These are phyloP conservation scores for Ramaria rubella DNA, from an alignment of 768 basidiomycete species.

Conservation along the genomic window DNA sequence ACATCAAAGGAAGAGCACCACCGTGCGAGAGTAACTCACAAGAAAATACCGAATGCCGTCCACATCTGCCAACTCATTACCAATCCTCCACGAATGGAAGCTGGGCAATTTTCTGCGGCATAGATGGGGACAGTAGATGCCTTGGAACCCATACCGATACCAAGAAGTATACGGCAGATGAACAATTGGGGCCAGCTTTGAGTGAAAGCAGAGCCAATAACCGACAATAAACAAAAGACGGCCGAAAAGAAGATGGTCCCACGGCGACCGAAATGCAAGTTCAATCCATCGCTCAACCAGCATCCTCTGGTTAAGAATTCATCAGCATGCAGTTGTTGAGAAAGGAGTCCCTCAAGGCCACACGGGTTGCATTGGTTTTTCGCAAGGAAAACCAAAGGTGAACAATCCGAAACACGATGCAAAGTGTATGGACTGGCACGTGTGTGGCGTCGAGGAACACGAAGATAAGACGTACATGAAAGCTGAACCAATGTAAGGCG, in stretches of 20 bases:
- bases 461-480: slow-evolving; percentile 15
- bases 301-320: slow-evolving; percentile 11
- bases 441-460: neutral
- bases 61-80: slow-evolving; percentile 36
- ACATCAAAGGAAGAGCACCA: neutral
- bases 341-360: neutral
- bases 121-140: slow-evolving; percentile 57
- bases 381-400: too few relatives aligned
- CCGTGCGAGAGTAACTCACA: slow-evolving; percentile 7
- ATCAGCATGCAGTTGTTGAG: neutral
- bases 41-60: slow-evolving; percentile 33
- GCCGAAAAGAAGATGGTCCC: slow-evolving; percentile 33
- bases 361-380: too few relatives aligned
- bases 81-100: slow-evolving; percentile 31
- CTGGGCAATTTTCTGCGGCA: slow-evolving; percentile 43
- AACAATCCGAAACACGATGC: too few relatives aligned
- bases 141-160: slow-evolving; percentile 62
- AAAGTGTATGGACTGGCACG: too few relatives aligned
- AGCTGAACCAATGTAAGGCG: slow-evolving; percentile 39
- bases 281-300: slow-evolving; percentile 35
- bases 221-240: slow-evolving; percentile 20
- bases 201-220: slow-evolving; percentile 33
- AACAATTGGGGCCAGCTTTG: slow-evolving; percentile 52
- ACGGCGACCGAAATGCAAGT: slow-evolving; percentile 36
- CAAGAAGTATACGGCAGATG: slow-evolving; percentile 48